Evolutionary conservation across 106 monocot genomes (phyloP), one percentile per base, ranked within the genome.

Genomic region (Phalaenopsis aphrodite): DNA sequence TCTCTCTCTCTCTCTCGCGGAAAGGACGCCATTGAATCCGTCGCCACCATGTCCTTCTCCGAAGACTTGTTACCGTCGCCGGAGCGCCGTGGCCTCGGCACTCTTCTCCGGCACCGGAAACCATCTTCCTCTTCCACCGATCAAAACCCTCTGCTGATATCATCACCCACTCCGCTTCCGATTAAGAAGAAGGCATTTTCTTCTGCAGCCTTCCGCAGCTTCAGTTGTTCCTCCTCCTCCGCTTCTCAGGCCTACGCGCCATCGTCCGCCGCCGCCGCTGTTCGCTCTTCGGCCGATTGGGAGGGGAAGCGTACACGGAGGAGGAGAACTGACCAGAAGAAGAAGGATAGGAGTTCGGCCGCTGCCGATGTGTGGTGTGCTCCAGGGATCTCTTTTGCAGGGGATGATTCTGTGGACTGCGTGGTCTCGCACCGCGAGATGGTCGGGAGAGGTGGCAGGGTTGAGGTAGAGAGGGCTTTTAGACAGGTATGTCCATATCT

Each of bases 291-390:
- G 66, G 61, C 56, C 39, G 42, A 78, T 24, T 58, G 57, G 78
- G 56, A 78, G 2, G 78, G 38, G 38, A 78, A 58, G 38, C 2
- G 76, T 19, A 15, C 84, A 1, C 58, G 77, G 23, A 23, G 78
- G 78, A 37, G 84, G 42, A 76, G 78, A 81, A 24, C 18, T 37
- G 67, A 67, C 75, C 45, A 55, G 42, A 67, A 55, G 61, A 75
- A 56, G 69, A 80, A 78, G 79, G 79, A 80, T 43, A 56, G 68
- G 64, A 2, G 7, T 11, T 36, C 52, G 36, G 57, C 74, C 10
- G 76, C 77, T 19, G 83, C 41, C 10, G 87, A 87, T 38, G 65
- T 84, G 5, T 84, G 82, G 81, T 82, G 84, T 46, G 67, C 84
- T 30, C 81, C 87, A 0, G 84, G 84, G 56, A 67, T 75, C 38